Conservation (phyloP, 2,329 filamentous ascomycete species). For the Exophiala phaeomuriformis region DNA sequence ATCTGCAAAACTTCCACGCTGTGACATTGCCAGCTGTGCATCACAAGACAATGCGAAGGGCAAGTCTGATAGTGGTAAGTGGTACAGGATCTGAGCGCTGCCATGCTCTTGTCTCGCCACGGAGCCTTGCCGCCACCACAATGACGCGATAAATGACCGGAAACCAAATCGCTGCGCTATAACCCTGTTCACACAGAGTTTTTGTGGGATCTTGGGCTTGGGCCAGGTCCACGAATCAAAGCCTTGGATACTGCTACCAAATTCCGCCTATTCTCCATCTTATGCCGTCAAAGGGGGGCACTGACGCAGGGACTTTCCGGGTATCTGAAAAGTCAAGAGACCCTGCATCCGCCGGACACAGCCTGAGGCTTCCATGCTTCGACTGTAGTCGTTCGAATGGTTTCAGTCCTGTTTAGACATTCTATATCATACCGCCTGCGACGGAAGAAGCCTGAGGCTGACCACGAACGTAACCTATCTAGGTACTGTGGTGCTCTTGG, state of each 20-base stretch:
- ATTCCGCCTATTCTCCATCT: not conserved
- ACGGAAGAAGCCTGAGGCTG: too few species aligned
- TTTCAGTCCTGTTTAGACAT: too few species aligned
- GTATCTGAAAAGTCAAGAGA: not conserved
- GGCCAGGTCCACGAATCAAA: not conserved
- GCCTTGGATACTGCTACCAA: not conserved
- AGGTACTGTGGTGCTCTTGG: too few species aligned
- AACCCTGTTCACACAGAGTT: too few species aligned
- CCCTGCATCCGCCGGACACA: not conserved
- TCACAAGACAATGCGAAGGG: too few species aligned
- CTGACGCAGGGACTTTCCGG: not conserved
- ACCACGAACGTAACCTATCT: too few species aligned
- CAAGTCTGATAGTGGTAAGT: not conserved
- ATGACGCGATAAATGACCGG: constrained; percentile 3
- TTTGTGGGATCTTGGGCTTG: not conserved
- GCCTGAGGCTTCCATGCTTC: not conserved
- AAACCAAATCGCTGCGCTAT: not conserved
- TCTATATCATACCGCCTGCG: too few species aligned
- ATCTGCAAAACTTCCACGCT: too few species aligned
- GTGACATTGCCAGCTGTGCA: too few species aligned
- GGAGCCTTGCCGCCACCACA: not conserved
- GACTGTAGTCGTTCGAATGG: not conserved
- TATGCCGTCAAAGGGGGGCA: not conserved
- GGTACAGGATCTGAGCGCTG: not conserved
- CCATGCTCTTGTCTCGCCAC: not conserved